Base-by-base conservation (phyloP, 2,329 filamentous ascomycete genomes). In the Dendrostoma leiphaemia region DNA sequence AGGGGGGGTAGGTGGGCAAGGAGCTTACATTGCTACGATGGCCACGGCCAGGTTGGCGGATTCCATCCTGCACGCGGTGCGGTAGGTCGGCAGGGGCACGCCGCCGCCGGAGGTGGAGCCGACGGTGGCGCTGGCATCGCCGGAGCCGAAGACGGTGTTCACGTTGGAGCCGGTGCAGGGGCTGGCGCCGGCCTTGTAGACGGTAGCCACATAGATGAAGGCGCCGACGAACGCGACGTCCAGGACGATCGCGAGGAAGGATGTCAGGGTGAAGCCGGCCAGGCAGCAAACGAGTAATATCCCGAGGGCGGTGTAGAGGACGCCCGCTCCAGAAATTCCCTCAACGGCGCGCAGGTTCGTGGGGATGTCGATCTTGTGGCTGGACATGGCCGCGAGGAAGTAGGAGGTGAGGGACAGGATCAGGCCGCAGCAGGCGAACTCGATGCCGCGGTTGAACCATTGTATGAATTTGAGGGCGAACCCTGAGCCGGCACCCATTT, bases 351-450 rank as follows among this genome's bases (percentile, higher is more conserved):
- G 85, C 56, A 87, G 74, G 74, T 82, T 86, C 61, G 71, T 82
- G 17, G 80, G 76, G 61, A 92, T 91, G 54, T 65, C 54, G 13
- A 86, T 69, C 61, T 84, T 64, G 71, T 90, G 83, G 64, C 86
- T 82, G 58, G 81, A 69, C 13, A 92, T 81, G 8, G 88, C 81
- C 8, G 88, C 84, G 47, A 97, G 83, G 78, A 91, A 95, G 78
- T 95, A 96, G 47, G 85, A 86, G 78, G 88, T 92, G 65, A 94
- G 82, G 61, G 82, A 88, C 58, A 97, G 81, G 58, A 93, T 81
- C 61, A 96, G 79, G 56, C 80, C 84, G 8, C 87, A 79, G 69
- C 84, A 89, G 67, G 82, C 78, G 70, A 96, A 88, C 64, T 90
- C 83, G 53, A 96, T 72, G 60, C 80, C 73, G 62, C 93, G 89